Conservation (phyloP, 2,329 filamentous ascomycete species). For the Phialocephala sp. region DNA sequence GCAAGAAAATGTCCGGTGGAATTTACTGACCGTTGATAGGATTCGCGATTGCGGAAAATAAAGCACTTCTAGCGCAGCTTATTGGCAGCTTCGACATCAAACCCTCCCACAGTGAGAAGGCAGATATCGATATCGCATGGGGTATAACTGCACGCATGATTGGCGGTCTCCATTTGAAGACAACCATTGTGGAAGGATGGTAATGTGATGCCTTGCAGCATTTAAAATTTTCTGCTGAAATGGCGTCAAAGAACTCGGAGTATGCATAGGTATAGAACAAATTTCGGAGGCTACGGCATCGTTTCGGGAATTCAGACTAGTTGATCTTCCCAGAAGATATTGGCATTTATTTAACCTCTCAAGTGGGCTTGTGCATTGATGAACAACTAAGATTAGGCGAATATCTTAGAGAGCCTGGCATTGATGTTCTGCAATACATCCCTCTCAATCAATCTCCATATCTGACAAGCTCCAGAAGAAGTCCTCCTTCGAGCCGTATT, state of each 20-base stretch:
- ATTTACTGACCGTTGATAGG: conserved; percentile 39
- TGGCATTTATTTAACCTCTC: no score
- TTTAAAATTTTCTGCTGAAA: background rate
- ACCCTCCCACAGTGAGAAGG: conserved; percentile 54
- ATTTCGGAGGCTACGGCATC: no score
- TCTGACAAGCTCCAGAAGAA: no score
- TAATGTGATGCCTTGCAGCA: conserved; percentile 39
- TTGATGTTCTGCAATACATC: no score
- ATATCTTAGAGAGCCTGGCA: no score
- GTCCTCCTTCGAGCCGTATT: no score
- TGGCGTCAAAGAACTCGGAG: background rate
- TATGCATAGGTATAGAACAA: background rate
- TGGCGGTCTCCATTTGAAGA: conserved; percentile 71
- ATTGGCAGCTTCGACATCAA: conserved; percentile 74
- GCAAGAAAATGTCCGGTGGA: background rate
- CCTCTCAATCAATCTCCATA: no score
- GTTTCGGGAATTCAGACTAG: no score
- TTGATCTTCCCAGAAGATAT: no score
- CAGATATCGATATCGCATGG: conserved; percentile 65
- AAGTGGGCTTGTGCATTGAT: no score
- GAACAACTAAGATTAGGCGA: no score
- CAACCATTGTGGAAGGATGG: conserved; percentile 70
- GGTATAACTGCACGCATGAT: conserved; percentile 70
- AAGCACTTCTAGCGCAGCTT: conserved; percentile 76
- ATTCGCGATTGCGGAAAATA: conserved; percentile 84